phyloP scores from a whole-genome alignment of 1,139 yeast genomes.

The Kurtzmaniella quercitrusa region DNA sequence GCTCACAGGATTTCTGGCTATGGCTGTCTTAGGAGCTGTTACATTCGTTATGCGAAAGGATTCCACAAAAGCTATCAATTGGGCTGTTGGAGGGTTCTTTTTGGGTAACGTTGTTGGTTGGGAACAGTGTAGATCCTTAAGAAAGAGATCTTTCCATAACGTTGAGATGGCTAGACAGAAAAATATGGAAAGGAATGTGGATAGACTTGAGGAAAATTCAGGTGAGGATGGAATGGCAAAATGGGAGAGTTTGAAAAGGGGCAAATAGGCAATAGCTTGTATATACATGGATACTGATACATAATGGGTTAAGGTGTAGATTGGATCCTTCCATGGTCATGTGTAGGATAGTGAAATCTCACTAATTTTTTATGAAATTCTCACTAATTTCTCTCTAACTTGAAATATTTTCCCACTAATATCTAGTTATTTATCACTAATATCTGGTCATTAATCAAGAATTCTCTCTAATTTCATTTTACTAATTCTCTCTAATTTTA shows the following conservation, averaged over 20 bases:
- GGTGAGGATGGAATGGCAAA: conserved; percentile 21
- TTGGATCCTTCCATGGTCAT: no score
- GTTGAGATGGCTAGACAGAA: conserved; percentile 58
- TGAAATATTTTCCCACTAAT: no score
- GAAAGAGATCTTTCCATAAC: conserved; percentile 59
- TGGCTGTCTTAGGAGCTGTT: conserved; percentile 73
- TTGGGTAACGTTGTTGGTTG: conserved; percentile 82
- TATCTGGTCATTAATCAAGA: no score
- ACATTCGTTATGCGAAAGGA: conserved; percentile 67
- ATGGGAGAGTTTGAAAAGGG: conserved; percentile 15
- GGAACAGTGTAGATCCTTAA: conserved; percentile 82
- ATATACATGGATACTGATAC: neutral
- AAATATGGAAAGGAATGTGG: conserved; percentile 35
- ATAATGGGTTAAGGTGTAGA: no score
- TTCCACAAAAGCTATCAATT: conserved; percentile 60
- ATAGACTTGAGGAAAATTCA: conserved; percentile 22
- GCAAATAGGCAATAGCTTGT: neutral
- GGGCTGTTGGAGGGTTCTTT: conserved; percentile 80
- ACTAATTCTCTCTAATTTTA: no score
- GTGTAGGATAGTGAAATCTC: no score
- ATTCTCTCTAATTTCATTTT: no score
- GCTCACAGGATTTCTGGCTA: conserved; percentile 80
- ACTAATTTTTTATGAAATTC: no score
- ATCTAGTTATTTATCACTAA: no score
- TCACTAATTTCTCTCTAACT: no score